Base-by-base conservation (phyloP, 139 green algal genomes). In the Desmodesmus armatus region DNA sequence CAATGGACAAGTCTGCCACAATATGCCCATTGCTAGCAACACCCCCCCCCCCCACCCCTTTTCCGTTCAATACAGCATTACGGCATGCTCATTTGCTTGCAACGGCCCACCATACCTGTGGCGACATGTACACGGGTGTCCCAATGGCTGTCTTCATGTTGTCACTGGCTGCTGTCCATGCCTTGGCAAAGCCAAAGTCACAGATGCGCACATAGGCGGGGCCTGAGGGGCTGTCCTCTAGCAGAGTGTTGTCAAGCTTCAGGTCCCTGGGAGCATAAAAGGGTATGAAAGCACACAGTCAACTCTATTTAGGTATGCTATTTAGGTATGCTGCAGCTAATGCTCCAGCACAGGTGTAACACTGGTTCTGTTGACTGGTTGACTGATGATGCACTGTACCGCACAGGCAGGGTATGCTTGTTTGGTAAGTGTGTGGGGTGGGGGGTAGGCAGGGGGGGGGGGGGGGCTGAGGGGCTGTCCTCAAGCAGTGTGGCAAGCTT, bases 161-260 rank as follows among this genome's bases (percentile, higher is more conserved):
- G 78, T 63, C 78, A 21, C 47, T 53, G n/a, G 23, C 67, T 29
- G 60, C 62, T 40, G 67, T 55, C 75, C 85, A 90, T 7, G 35
- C 41, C 74, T 93, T 91, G 33, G 91, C 90, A 83, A 96, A 96
- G 41, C 94, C 93, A 88, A 96, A 97, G 86, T 97, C 94, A 82
- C 91, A 94, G n/a, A 97, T 87, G 85, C 94, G 93, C 47, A 97
- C 65, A 41, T 88, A 76, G 7, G 91, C 93, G 5, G 91, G 93
- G 23, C 92, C 65, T 31, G 73, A 35, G 7, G 63, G 62, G 55
- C 39, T 49, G 4, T 51, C 55, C 51, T 83, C 58, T 43, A 97
- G 89, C 55, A 97, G 90, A 25, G 94, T 97, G 90, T 97, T 97
- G 87, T 97, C 94, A 58, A 97, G 89, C 73, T 95, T 95, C 13